Conservation (phyloP, 441 rosid species). For the Arabidopsis hybrid region DNA sequence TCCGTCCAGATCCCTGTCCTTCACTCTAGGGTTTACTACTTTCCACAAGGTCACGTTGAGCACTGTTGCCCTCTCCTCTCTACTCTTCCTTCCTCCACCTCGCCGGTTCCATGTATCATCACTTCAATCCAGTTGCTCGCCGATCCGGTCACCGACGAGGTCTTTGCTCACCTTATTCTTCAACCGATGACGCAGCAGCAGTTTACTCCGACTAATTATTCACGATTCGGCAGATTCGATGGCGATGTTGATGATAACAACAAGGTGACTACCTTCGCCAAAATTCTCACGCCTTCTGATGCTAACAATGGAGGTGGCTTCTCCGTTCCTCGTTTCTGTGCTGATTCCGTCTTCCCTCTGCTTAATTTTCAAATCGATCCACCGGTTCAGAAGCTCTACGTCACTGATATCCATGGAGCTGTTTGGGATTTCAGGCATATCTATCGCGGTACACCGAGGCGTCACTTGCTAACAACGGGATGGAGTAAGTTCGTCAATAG, state of each 20-base stretch:
- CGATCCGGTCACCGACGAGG: constrained; percentile 85
- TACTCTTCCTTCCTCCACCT: constrained; percentile 38
- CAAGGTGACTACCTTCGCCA: constrained; percentile 62
- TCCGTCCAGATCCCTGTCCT: constrained; percentile 64
- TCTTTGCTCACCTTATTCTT: constrained; percentile 60
- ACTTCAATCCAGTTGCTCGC: constrained; percentile 64
- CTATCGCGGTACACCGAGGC: constrained; percentile 85
- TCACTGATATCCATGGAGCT: constrained; percentile 74
- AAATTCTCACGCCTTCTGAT: constrained; percentile 81
- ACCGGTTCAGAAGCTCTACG: constrained; percentile 73
- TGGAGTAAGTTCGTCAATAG: constrained; percentile 94
- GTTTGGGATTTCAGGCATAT: constrained; percentile 87
- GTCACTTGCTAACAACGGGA: constrained; percentile 89
- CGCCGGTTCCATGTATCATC: constrained; percentile 57
- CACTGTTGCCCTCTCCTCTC: constrained; percentile 50
- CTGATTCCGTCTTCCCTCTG: constrained; percentile 79
- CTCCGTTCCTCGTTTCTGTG: constrained; percentile 90
- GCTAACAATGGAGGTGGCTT: constrained; percentile 97
- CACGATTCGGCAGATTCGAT: constrained; percentile 32
- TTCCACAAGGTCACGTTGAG: constrained; percentile 85
- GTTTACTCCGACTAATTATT: constrained; percentile 23
- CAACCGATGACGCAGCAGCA: constrained; percentile 45
- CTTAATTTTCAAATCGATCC: constrained; percentile 75
- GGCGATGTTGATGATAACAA: constrained; percentile 29
- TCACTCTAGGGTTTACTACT: constrained; percentile 79